phyloP scores from a whole-genome alignment of 2,329 filamentous ascomycete genomes.

The Atkinsonella texensis region DNA sequence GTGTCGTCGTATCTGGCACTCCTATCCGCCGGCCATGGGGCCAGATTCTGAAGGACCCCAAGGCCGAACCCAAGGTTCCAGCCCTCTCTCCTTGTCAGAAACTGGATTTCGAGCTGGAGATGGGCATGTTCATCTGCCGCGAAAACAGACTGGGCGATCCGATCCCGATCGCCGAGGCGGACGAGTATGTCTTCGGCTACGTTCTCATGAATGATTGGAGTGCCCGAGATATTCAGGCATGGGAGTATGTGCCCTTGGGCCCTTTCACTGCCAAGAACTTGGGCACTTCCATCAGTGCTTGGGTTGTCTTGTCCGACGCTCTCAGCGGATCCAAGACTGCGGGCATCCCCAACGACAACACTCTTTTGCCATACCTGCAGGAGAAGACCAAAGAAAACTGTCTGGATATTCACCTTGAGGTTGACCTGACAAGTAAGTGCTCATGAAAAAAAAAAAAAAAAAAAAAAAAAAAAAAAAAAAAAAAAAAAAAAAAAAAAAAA shows the following conservation, averaged over 20 bases:
- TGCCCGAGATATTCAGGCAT: constrained; percentile 47
- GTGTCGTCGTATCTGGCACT: constrained; percentile 63
- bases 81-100: constrained; percentile 47
- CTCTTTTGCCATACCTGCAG: constrained; percentile 34
- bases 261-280: constrained; percentile 53
- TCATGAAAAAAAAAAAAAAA: not conserved
- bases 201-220: constrained; percentile 55
- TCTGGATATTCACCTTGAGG: constrained; percentile 25
- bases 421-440: constrained; percentile 26
- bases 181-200: constrained; percentile 59
- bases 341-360: constrained; percentile 21
- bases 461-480: too few species aligned
- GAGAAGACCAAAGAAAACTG: constrained; percentile 34
- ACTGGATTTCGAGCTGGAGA: constrained; percentile 68
- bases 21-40: constrained; percentile 60
- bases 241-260: constrained; percentile 50
- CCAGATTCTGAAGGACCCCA: constrained; percentile 47
- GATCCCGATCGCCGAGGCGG: constrained; percentile 53
- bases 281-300: constrained; percentile 47
- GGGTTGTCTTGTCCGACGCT: constrained; percentile 50
- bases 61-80: constrained; percentile 38
- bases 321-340: constrained; percentile 23
- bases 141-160: constrained; percentile 56
- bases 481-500: too few species aligned
- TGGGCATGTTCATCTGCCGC: constrained; percentile 62